phyloP scores from a whole-genome alignment of 805 yeast genomes.

The Candida glaebosa region DNA sequence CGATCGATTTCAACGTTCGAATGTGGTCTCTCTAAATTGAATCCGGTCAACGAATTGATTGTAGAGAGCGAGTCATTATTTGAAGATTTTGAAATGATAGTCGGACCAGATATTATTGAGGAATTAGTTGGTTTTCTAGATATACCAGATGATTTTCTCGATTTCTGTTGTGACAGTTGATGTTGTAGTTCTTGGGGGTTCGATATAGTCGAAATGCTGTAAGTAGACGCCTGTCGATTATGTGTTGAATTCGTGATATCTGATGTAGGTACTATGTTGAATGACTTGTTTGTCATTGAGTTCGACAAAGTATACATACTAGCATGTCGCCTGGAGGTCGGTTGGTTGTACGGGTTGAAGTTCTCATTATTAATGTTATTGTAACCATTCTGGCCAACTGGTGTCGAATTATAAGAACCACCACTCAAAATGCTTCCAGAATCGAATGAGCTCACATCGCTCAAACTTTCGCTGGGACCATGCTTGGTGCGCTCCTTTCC shows the following conservation, averaged over 20 bases:
- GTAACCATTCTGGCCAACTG: constrained; percentile 1
- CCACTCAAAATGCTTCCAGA: constrained; percentile 27
- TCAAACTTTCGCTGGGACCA: constrained; percentile 15
- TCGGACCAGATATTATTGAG: constrained; percentile 21
- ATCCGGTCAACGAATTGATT: constrained; percentile 17
- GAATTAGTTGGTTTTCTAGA: constrained; percentile 21
- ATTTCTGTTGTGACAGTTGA: constrained; percentile 1
- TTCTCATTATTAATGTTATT: background rate
- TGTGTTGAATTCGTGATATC: constrained; percentile 32
- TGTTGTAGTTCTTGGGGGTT: constrained; percentile 10
- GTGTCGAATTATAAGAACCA: constrained; percentile 13
- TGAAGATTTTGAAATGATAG: constrained; percentile 22
- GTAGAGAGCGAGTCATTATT: constrained; percentile 15
- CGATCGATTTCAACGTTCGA: constrained; percentile 65
- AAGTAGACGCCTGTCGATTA: constrained; percentile 38
- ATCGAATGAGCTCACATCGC: constrained; percentile 32
- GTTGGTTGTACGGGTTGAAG: constrained; percentile 2
- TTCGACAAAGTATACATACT: constrained; percentile 12
- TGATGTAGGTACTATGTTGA: constrained; percentile 24
- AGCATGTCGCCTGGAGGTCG: constrained; percentile 10
- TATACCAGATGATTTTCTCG: constrained; percentile 4
- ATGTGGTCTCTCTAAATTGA: constrained; percentile 59
- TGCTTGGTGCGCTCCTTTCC: constrained; percentile 23
- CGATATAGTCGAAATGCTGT: constrained; percentile 27
- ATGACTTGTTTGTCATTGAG: constrained; percentile 13